phyloP scores from a whole-genome alignment of 1,284 basidiomycete genomes.

The Ustilago cynodontis region DNA sequence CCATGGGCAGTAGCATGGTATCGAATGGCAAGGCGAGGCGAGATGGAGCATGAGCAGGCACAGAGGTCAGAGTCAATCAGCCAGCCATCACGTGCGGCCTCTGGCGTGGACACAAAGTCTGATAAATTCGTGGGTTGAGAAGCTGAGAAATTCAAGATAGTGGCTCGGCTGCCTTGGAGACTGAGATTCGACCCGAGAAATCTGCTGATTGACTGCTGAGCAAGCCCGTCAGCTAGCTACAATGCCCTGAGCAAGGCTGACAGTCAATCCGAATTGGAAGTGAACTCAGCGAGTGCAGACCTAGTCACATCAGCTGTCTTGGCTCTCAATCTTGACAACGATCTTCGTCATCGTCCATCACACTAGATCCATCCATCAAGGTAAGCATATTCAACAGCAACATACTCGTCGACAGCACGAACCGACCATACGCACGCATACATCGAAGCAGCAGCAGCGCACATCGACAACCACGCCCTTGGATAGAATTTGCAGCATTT shows the following conservation, averaged over 20 bases:
- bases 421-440: conserved; percentile 2
- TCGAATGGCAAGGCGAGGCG: not conserved
- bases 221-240: conserved; percentile 9
- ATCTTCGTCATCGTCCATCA: conserved; percentile 53
- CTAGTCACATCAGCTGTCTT: conserved; percentile 19
- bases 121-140: too few relatives aligned
- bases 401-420: conserved; percentile 11
- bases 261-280: too few relatives aligned
- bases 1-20: not conserved
- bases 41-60: too few relatives aligned
- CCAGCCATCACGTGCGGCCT: conserved; percentile 4
- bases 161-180: not conserved
- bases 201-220: conserved; percentile 27
- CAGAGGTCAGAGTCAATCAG: not conserved
- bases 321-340: conserved; percentile 39
- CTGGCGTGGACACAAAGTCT: too few relatives aligned
- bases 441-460: conserved; percentile 9
- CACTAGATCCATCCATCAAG: conserved; percentile 53
- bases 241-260: conserved; percentile 10
- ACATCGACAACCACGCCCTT: conserved; percentile 3
- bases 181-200: not conserved
- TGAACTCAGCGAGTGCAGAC: not conserved
- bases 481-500: not conserved
- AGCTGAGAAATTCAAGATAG: conserved; percentile 4
- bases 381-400: conserved; percentile 34